phyloP scores from a whole-genome alignment of 805 yeast genomes.

The Priceomyces fermenticarens region DNA sequence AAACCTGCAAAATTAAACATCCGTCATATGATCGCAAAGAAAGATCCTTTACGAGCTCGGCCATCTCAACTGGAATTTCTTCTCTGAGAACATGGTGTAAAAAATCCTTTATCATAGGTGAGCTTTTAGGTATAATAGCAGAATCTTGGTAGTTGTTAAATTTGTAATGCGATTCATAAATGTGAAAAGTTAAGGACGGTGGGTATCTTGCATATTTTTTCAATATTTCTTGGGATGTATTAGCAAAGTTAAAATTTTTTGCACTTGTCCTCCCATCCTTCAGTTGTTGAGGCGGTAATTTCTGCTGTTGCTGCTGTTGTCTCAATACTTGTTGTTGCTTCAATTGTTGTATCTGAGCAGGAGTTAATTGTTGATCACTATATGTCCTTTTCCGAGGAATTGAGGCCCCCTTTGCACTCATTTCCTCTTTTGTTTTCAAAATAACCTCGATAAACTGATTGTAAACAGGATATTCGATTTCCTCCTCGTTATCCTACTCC shows the following conservation, averaged over 20 bases:
- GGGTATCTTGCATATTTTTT: conserved; percentile 74
- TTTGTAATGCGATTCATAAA: conserved; percentile 86
- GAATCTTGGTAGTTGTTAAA: conserved; percentile 88
- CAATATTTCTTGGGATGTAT: conserved; percentile 68
- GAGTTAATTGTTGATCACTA: conserved; percentile 17
- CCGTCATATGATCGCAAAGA: conserved; percentile 87
- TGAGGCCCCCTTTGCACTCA: conserved; percentile 2
- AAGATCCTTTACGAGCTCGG: conserved; percentile 86
- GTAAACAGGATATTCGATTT: not conserved
- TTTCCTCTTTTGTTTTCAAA: not conserved
- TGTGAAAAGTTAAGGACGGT: conserved; percentile 84
- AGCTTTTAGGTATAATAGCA: conserved; percentile 68
- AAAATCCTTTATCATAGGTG: conserved; percentile 76
- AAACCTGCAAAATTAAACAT: conserved; percentile 79
- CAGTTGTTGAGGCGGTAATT: conserved; percentile 18
- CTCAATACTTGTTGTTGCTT: conserved; percentile 10
- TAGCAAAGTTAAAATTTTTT: conserved; percentile 55
- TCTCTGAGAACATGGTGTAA: conserved; percentile 76
- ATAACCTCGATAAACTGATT: not conserved
- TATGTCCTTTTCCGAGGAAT: conserved; percentile 11
- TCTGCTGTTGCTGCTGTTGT: conserved; percentile 17
- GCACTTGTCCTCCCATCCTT: conserved; percentile 18
- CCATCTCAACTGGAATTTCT: conserved; percentile 82
- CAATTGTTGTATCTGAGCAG: conserved; percentile 15
- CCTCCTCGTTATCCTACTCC: not conserved